Evolutionary conservation across 2,329 filamentous ascomycete genomes (phyloP).

Genomic region (Fusarium illudens): DNA sequence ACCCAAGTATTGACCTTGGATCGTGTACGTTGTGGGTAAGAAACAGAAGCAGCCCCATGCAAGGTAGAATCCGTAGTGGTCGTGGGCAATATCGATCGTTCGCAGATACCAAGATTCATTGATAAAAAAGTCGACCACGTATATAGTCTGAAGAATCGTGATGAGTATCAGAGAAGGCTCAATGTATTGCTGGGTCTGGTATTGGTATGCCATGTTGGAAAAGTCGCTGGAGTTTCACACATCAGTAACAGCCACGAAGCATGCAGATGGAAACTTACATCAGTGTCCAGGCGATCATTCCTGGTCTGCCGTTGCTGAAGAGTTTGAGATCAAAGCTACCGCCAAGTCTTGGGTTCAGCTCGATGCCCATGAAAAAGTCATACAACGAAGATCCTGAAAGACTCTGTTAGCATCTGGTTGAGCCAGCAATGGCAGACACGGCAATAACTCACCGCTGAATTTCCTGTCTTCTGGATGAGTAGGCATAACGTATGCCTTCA

Average conservation of each 20-base stretch:
- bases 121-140: slow-evolving; percentile 58
- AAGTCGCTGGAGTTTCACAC: slow-evolving; percentile 27
- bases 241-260: slow-evolving; percentile 26
- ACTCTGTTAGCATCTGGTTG: background rate
- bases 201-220: slow-evolving; percentile 50
- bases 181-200: slow-evolving; percentile 52
- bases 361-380: slow-evolving; percentile 57
- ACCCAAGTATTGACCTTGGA: slow-evolving; percentile 58
- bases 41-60: slow-evolving; percentile 57
- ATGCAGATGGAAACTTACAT: slow-evolving; percentile 43
- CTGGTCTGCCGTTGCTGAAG: slow-evolving; percentile 57
- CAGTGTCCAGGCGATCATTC: slow-evolving; percentile 58
- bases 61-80: slow-evolving; percentile 56
- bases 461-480: slow-evolving; percentile 53
- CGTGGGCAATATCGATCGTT: slow-evolving; percentile 55
- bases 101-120: slow-evolving; percentile 60
- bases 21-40: slow-evolving; percentile 56
- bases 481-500: slow-evolving; percentile 51
- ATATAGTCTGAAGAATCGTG: slow-evolving; percentile 54
- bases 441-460: slow-evolving; percentile 50
- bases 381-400: slow-evolving; percentile 48
- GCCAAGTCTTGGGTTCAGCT: slow-evolving; percentile 55
- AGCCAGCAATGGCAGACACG: background rate
- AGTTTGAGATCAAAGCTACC: slow-evolving; percentile 56
- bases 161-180: slow-evolving; percentile 50